These are phyloP conservation scores for Eucalyptus pumila DNA, from an alignment of 345 rosid species.

Conservation along the genomic window DNA sequence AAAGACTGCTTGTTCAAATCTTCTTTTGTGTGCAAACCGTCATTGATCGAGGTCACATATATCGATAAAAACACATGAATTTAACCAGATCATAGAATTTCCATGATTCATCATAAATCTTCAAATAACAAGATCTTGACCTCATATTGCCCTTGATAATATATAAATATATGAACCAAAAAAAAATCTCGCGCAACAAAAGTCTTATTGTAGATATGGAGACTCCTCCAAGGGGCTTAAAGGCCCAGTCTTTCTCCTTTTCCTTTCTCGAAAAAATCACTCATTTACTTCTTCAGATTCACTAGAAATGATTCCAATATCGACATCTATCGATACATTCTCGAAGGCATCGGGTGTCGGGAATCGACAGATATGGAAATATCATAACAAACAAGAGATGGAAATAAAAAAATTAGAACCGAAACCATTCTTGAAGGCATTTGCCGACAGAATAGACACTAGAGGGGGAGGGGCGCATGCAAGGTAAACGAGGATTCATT, in stretches of 20 bases:
- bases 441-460: neutral
- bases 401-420: neutral
- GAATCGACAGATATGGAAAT: neutral
- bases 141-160: neutral
- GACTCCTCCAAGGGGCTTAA: neutral
- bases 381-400: neutral
- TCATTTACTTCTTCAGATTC: neutral
- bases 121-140: accelerated
- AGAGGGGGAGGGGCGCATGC: neutral
- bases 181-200: neutral
- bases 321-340: neutral
- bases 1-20: neutral
- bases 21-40: accelerated
- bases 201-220: neutral
- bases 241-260: neutral
- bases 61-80: neutral
- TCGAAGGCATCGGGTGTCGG: neutral
- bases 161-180: neutral
- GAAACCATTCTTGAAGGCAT: too few species aligned
- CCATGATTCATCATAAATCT: neutral
- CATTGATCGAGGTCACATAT: neutral
- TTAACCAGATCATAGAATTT: neutral
- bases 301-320: neutral
- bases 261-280: neutral
- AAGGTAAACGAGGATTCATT: neutral